Evolutionary conservation across 1,284 basidiomycete species (phyloP).

Genomic region (Mycosarcoma mackinlayi): DNA sequence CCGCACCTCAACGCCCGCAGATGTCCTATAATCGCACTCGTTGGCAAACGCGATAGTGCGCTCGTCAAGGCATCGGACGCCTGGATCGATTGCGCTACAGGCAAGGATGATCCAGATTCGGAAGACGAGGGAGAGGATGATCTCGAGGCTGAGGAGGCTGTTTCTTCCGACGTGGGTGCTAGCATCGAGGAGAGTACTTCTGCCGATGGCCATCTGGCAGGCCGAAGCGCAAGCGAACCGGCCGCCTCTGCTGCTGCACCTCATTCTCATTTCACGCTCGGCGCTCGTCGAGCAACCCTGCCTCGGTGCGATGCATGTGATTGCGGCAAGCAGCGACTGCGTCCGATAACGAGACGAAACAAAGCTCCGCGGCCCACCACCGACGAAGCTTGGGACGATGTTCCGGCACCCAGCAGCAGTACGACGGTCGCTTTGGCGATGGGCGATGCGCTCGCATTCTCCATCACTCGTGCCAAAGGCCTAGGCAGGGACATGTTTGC

Average conservation of each 20-base stretch:
- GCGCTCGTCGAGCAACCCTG: constrained; percentile 8
- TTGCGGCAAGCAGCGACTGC: constrained; percentile 9
- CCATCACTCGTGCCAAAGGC: constrained; percentile 54
- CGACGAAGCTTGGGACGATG: constrained; percentile 53
- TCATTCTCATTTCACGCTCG: not conserved
- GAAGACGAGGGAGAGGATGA: constrained; percentile 44
- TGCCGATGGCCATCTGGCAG: not conserved
- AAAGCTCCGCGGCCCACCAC: constrained; percentile 24
- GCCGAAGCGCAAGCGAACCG: constrained; percentile 10
- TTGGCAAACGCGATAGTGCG: constrained; percentile 61
- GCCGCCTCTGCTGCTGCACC: not conserved
- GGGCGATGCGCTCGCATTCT: constrained; percentile 68
- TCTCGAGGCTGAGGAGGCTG: constrained; percentile 4
- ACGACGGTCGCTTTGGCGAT: constrained; percentile 69
- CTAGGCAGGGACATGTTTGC: constrained; percentile 59
- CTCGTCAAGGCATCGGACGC: constrained; percentile 65
- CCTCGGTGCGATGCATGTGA: constrained; percentile 10
- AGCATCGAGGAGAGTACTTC: not conserved
- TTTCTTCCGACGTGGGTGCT: not conserved
- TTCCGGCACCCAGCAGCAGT: constrained; percentile 68
- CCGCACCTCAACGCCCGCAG: constrained; percentile 65
- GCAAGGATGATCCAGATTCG: constrained; percentile 59
- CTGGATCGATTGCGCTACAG: constrained; percentile 66
- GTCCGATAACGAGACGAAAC: not conserved
- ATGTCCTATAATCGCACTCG: constrained; percentile 67